These are phyloP conservation scores for Cytospora piceicola DNA, from an alignment of 2,329 filamentous ascomycete species.

Conservation along the genomic window DNA sequence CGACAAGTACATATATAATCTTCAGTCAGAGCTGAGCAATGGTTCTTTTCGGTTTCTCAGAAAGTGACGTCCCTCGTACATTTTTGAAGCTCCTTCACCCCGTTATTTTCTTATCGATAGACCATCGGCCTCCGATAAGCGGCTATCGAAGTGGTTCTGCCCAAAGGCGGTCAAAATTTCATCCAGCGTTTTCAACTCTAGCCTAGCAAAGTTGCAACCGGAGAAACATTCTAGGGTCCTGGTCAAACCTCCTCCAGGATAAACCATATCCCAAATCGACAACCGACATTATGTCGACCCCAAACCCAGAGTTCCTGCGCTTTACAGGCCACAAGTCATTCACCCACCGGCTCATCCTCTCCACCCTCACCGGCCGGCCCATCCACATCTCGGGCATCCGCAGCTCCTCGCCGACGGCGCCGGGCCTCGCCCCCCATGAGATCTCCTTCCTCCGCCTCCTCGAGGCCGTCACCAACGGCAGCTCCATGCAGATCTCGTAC, in stretches of 20 bases:
- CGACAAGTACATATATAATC: background rate
- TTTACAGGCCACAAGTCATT: conserved; percentile 87
- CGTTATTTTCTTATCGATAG: conserved; percentile 29
- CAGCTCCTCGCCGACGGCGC: conserved; percentile 79
- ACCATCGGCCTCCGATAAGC: conserved; percentile 17
- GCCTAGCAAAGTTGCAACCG: background rate
- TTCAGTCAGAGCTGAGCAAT: background rate
- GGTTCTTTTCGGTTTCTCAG: background rate
- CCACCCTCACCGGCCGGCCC: conserved; percentile 87
- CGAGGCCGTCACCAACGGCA: conserved; percentile 93
- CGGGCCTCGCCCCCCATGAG: conserved; percentile 89
- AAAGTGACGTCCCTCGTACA: conserved; percentile 14
- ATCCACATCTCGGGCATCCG: conserved; percentile 95
- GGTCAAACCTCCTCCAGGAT: background rate
- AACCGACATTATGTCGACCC: conserved; percentile 47
- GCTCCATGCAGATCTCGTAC: conserved; percentile 92
- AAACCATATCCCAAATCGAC: background rate
- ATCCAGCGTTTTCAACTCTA: conserved; percentile 23
- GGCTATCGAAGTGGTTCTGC: conserved; percentile 12
- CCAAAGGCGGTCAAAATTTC: conserved; percentile 37
- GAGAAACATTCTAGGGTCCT: background rate
- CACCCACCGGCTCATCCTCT: conserved; percentile 80
- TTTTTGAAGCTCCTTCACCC: conserved; percentile 3
- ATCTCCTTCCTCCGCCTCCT: conserved; percentile 94
- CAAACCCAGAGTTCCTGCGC: conserved; percentile 62